Evolutionary conservation across 331 rosid species (phyloP).

Genomic region (Rosa hybrid): DNA sequence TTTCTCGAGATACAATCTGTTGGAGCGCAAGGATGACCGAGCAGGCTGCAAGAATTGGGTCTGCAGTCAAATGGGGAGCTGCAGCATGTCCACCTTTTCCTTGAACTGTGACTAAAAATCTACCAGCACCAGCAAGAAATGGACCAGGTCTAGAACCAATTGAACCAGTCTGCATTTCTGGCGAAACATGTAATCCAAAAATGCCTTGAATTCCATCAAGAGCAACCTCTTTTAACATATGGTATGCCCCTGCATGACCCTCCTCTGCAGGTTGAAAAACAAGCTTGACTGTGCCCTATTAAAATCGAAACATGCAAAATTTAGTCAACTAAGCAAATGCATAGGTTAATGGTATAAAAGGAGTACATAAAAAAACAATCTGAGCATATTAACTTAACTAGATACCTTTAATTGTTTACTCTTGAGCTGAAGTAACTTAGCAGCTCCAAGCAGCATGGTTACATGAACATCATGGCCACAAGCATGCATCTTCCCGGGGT

Average conservation of each 20-base stretch:
- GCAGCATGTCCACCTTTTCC: constrained; percentile 51
- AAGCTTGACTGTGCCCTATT: constrained; percentile 62
- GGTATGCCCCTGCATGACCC: constrained; percentile 56
- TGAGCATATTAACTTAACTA: neutral
- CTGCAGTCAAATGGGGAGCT: constrained; percentile 37
- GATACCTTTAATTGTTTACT: constrained; percentile 44
- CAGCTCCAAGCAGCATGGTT: constrained; percentile 68
- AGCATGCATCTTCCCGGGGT: constrained; percentile 61
- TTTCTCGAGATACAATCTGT: constrained; percentile 58
- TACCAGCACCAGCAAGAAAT: constrained; percentile 40
- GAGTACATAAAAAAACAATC: neutral
- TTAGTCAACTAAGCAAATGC: neutral
- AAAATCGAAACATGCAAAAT: constrained; percentile 5
- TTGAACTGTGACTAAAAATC: constrained; percentile 41
- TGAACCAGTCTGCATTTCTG: constrained; percentile 34
- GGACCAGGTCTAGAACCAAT: constrained; percentile 57
- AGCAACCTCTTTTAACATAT: constrained; percentile 51
- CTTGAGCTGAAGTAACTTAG: constrained; percentile 51
- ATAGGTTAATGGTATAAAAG: neutral
- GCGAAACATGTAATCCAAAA: constrained; percentile 48
- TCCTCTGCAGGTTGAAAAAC: constrained; percentile 67
- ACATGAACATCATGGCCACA: constrained; percentile 67
- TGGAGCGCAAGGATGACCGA: constrained; percentile 49
- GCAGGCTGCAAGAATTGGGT: constrained; percentile 50
- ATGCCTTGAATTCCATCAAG: constrained; percentile 50